phyloP scores from a whole-genome alignment of 2,329 filamentous ascomycete species.

The Colletotrichum tanaceti region DNA sequence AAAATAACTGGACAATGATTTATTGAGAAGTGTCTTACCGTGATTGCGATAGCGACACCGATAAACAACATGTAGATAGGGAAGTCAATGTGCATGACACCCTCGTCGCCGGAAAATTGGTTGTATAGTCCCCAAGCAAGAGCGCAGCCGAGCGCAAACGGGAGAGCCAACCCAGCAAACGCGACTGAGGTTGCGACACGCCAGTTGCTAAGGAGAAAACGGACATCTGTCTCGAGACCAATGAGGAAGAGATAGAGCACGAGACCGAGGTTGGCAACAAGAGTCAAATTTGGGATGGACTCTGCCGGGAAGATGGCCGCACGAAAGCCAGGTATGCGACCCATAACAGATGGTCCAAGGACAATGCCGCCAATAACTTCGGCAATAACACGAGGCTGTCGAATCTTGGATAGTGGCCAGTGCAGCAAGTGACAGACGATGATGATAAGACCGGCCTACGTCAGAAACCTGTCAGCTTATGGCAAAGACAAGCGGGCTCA shows the following conservation, averaged over 20 bases:
- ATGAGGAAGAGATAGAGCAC: constrained; percentile 90
- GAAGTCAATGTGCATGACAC: constrained; percentile 58
- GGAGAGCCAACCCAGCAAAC: constrained; percentile 81
- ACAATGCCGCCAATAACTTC: constrained; percentile 88
- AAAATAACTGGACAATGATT: too few species aligned
- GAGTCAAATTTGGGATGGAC: constrained; percentile 79
- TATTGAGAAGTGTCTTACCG: constrained; percentile 50
- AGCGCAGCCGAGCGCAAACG: constrained; percentile 83
- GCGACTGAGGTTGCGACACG: constrained; percentile 81
- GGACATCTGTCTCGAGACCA: constrained; percentile 86
- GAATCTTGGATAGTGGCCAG: constrained; percentile 79
- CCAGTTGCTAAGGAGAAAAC: constrained; percentile 84
- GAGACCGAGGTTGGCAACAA: constrained; percentile 85
- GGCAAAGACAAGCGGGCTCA: not conserved
- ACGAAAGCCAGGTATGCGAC: constrained; percentile 83
- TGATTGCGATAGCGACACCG: constrained; percentile 93
- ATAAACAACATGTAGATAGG: constrained; percentile 77
- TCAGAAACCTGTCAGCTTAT: not conserved
- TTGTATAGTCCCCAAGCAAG: constrained; percentile 86
- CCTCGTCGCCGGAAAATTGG: constrained; percentile 67
- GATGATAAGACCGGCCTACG: constrained; percentile 57
- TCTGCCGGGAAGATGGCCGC: constrained; percentile 79
- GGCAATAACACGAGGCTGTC: constrained; percentile 84
- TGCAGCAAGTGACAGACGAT: constrained; percentile 68
- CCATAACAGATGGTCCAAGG: constrained; percentile 88